phyloP scores from a whole-genome alignment of 1,284 basidiomycete genomes.

The Ceratobasidium sp. region DNA sequence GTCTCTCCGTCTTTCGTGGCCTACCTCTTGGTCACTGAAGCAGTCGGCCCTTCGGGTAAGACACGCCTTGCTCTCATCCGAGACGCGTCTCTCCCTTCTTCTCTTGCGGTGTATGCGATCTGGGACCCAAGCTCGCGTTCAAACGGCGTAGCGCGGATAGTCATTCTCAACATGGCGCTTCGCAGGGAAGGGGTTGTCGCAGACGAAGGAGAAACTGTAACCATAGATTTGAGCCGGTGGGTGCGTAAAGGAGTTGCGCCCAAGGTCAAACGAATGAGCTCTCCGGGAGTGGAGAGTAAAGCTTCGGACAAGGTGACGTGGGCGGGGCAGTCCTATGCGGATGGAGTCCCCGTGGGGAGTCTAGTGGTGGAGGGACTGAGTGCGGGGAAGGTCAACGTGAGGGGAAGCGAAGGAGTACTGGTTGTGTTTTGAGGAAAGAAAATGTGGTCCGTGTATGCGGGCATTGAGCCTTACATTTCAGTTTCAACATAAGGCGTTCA shows the following conservation, averaged over 20 bases:
- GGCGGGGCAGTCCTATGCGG: conserved; percentile 55
- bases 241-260: conserved; percentile 43
- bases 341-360: conserved; percentile 52
- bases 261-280: conserved; percentile 53
- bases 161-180: conserved; percentile 54
- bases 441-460: conserved; percentile 11
- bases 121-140: conserved; percentile 51
- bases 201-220: conserved; percentile 45
- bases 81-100: conserved; percentile 46
- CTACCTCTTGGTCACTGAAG: conserved; percentile 55
- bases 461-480: neutral
- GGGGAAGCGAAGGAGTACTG: conserved; percentile 54
- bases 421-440: conserved; percentile 44
- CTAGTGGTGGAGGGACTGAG: conserved; percentile 50
- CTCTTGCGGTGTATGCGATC: conserved; percentile 54
- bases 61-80: conserved; percentile 51
- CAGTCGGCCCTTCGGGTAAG: conserved; percentile 52
- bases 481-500: neutral
- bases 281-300: conserved; percentile 53
- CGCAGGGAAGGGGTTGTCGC: conserved; percentile 48
- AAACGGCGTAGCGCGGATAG: conserved; percentile 49
- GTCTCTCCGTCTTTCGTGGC: conserved; percentile 55
- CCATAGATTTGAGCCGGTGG: conserved; percentile 50
- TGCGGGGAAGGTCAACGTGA: conserved; percentile 49
- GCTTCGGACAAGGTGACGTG: conserved; percentile 52